These are phyloP conservation scores for Colletotrichum australisinense DNA, from an alignment of 2,329 filamentous ascomycete genomes.

Conservation along the genomic window DNA sequence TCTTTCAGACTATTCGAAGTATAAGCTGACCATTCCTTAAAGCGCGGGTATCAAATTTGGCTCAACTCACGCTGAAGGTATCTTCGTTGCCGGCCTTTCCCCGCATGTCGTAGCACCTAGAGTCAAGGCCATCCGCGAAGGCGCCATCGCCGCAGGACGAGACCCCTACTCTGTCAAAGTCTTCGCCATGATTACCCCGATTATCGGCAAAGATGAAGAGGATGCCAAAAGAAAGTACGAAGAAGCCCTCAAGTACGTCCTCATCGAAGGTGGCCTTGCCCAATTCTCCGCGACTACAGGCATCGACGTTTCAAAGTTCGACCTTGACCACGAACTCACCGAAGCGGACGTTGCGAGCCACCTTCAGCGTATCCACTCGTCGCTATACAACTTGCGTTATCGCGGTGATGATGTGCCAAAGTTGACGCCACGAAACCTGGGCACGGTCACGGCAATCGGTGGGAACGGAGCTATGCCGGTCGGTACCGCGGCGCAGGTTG, in stretches of 20 bases:
- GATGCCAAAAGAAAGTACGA: conserved; percentile 64
- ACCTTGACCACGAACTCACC: conserved; percentile 68
- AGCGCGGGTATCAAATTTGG: conserved; percentile 67
- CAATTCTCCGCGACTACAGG: conserved; percentile 69
- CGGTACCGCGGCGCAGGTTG: conserved; percentile 53
- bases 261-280: conserved; percentile 64
- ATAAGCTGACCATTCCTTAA: background rate
- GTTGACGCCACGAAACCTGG: conserved; percentile 56
- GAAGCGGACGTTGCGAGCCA: conserved; percentile 62
- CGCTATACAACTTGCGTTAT: conserved; percentile 60
- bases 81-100: conserved; percentile 68
- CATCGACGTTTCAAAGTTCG: conserved; percentile 68
- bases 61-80: conserved; percentile 68
- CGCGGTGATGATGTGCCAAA: conserved; percentile 54
- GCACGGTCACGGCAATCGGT: conserved; percentile 53
- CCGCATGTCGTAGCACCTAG: conserved; percentile 60
- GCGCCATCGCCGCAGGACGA: conserved; percentile 61
- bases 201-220: conserved; percentile 60
- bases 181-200: conserved; percentile 61
- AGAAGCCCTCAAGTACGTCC: conserved; percentile 63
- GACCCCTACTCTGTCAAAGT: conserved; percentile 69
- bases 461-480: conserved; percentile 49
- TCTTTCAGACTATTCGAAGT: too few relatives aligned
- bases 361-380: conserved; percentile 60
- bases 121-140: conserved; percentile 62